Evolutionary conservation across 2,329 filamentous ascomycete species (phyloP).

Genomic region (Fusarium solani-melongenae): DNA sequence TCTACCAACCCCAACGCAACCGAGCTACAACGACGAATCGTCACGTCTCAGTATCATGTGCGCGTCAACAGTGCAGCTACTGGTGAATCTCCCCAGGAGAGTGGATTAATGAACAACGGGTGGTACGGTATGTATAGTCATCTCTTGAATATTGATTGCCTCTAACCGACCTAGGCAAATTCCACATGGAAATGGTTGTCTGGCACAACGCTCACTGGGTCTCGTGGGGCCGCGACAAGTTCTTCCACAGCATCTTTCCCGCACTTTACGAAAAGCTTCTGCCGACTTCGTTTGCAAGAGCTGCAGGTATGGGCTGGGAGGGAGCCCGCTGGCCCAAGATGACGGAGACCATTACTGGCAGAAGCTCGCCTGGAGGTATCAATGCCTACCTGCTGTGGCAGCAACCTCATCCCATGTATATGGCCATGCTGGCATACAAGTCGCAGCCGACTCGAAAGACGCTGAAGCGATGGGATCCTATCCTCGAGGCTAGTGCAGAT

Average conservation of each 20-base stretch:
- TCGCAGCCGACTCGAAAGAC: slow-evolving; percentile 47
- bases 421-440: slow-evolving; percentile 61
- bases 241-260: slow-evolving; percentile 52
- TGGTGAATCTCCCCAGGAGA: slow-evolving; percentile 55
- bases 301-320: slow-evolving; percentile 53
- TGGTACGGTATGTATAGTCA: slow-evolving; percentile 51
- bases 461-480: slow-evolving; percentile 62
- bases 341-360: slow-evolving; percentile 41
- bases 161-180: slow-evolving; percentile 41
- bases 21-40: slow-evolving; percentile 57
- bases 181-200: slow-evolving; percentile 58
- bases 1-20: slow-evolving; percentile 50
- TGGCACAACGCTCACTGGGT: slow-evolving; percentile 57
- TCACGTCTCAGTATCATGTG: slow-evolving; percentile 57
- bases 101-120: slow-evolving; percentile 58
- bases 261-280: slow-evolving; percentile 60
- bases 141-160: rapidly evolving
- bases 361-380: slow-evolving; percentile 62
- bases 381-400: slow-evolving; percentile 72
- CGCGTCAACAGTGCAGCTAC: slow-evolving; percentile 54
- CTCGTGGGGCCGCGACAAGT: slow-evolving; percentile 51
- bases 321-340: slow-evolving; percentile 57
- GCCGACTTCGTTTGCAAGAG: slow-evolving; percentile 50
- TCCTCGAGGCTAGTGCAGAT: slow-evolving; percentile 64
- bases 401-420: slow-evolving; percentile 68